Evolutionary conservation across 306 rosid genomes (phyloP).

Genomic region (Medicago arabica): DNA sequence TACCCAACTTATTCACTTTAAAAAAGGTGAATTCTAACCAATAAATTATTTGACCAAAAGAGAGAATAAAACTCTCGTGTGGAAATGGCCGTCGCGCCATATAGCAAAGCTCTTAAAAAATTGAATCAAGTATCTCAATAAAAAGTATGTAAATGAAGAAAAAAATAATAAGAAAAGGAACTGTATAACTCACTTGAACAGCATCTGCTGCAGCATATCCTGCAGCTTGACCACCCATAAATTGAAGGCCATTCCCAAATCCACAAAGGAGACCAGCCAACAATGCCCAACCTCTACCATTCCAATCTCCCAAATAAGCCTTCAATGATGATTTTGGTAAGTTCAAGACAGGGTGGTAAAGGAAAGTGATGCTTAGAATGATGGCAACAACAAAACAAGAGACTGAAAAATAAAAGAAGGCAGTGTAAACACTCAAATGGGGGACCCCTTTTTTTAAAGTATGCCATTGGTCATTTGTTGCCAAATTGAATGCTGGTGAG

Average conservation of each 20-base stretch:
- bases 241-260: conserved; percentile 90
- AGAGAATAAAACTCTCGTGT: too few relatives aligned
- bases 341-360: conserved; percentile 74
- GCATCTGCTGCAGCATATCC: conserved; percentile 99
- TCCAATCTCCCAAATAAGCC: conserved; percentile 81
- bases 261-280: conserved; percentile 93
- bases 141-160: too few relatives aligned
- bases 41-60: too few relatives aligned
- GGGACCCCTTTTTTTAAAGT: conserved; percentile 73
- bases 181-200: conserved; percentile 73
- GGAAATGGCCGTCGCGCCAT: too few relatives aligned
- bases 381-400: conserved; percentile 76
- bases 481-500: conserved; percentile 92
- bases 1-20: too few relatives aligned
- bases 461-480: conserved; percentile 95
- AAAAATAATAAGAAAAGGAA: too few relatives aligned
- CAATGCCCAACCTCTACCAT: conserved; percentile 96
- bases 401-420: conserved; percentile 81
- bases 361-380: conserved; percentile 71
- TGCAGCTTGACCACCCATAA: conserved; percentile 99
- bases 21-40: too few relatives aligned
- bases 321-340: conserved; percentile 73
- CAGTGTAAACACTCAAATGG: conserved; percentile 75
- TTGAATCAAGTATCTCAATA: too few relatives aligned
- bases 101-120: too few relatives aligned